phyloP scores from a whole-genome alignment of 768 basidiomycete species.

The Dentipellis fragilis region DNA sequence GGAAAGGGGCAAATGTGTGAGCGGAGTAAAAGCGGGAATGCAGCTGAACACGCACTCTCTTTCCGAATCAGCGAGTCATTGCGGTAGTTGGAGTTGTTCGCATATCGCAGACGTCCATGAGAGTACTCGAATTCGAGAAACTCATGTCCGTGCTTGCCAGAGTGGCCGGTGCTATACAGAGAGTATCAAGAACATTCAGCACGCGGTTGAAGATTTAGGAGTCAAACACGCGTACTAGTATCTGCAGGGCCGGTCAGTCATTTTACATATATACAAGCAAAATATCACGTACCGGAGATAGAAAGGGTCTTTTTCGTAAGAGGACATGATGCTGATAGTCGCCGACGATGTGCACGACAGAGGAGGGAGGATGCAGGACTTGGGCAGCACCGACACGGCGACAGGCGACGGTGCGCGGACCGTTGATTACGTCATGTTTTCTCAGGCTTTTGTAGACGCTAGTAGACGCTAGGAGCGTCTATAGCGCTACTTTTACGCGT shows the following conservation, averaged over 20 bases:
- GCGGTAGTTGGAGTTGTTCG: slow-evolving; percentile 98
- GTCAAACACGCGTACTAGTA: slow-evolving; percentile 33
- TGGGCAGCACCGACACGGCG: too few species aligned
- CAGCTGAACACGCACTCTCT: slow-evolving; percentile 66
- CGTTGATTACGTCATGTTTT: too few species aligned
- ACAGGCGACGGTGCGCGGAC: too few species aligned
- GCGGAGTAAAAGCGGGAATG: background rate
- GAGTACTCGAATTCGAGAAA: slow-evolving; percentile 98
- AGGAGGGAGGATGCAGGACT: too few species aligned
- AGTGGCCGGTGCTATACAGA: slow-evolving; percentile 82
- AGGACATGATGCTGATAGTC: slow-evolving; percentile 4
- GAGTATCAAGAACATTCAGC: slow-evolving; percentile 15
- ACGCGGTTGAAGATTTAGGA: background rate
- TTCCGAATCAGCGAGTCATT: slow-evolving; percentile 97
- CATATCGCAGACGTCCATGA: slow-evolving; percentile 92
- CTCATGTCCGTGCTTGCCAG: slow-evolving; percentile 95
- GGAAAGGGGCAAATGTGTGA: background rate
- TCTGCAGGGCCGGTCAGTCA: slow-evolving; percentile 20
- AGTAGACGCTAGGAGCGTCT: too few species aligned
- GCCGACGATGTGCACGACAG: background rate
- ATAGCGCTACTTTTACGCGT: too few species aligned
- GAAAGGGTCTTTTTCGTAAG: slow-evolving; percentile 14
- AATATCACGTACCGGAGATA: slow-evolving; percentile 9
- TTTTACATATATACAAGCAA: background rate
- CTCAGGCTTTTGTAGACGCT: too few species aligned